These are phyloP conservation scores for Acacia pycnantha DNA, from an alignment of 331 rosid genomes.

Conservation along the genomic window DNA sequence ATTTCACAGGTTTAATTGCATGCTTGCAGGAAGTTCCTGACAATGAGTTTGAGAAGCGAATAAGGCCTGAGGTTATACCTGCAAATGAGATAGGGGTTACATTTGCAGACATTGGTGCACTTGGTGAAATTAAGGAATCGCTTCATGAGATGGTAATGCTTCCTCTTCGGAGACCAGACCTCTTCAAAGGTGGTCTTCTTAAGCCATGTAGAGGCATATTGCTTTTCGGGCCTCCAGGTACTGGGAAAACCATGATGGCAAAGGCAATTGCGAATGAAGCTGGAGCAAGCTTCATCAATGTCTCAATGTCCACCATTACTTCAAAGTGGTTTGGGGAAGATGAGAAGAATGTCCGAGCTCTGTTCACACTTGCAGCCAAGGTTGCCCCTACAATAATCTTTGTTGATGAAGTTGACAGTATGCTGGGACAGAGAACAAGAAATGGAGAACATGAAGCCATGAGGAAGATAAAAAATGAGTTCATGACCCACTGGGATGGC, in stretches of 20 bases:
- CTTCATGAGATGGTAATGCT: conserved; percentile 98
- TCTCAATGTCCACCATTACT: conserved; percentile 98
- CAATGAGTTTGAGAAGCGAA: conserved; percentile 95
- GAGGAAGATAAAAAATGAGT: conserved; percentile 95
- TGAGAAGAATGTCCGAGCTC: conserved; percentile 91
- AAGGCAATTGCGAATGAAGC: conserved; percentile 98
- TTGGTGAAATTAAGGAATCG: conserved; percentile 86
- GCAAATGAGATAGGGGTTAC: conserved; percentile 92
- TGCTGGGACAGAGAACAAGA: conserved; percentile 97
- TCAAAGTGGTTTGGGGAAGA: conserved; percentile 99
- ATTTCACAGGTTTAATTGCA: conserved; percentile 13
- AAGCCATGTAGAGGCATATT: conserved; percentile 96
- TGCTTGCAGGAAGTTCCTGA: conserved; percentile 76
- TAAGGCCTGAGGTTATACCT: conserved; percentile 91
- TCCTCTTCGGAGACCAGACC: conserved; percentile 96
- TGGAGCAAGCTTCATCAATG: conserved; percentile 94
- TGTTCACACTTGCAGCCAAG: conserved; percentile 92
- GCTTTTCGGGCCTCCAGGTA: conserved; percentile 98
- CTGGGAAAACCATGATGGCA: conserved; percentile 97
- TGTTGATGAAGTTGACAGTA: conserved; percentile 97
- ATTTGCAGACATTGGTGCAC: conserved; percentile 88
- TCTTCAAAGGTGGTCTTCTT: conserved; percentile 92
- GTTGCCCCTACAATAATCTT: conserved; percentile 93
- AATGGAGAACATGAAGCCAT: conserved; percentile 98
- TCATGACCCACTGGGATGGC: conserved; percentile 99